Base-by-base conservation (phyloP, 371 early-diverging fungal genomes). In the Cladochytrium tenue region DNA sequence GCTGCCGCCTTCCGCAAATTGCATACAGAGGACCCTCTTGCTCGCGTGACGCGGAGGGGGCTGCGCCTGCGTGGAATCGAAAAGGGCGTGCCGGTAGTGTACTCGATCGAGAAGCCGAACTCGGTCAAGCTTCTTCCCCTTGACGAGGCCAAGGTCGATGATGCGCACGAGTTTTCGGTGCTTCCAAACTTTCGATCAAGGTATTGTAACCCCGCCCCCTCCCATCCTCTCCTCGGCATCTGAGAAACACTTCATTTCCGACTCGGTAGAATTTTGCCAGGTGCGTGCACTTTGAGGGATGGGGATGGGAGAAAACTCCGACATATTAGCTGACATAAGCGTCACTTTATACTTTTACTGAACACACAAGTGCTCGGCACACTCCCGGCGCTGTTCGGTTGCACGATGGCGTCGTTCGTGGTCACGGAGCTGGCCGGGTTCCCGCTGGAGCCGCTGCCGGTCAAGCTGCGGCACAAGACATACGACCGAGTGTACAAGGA, bases 351-450 rank as follows among this genome's bases (percentile, higher is more conserved):
- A 5, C 28, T 43, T 43, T n/a, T n/a, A n/a, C n/a, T n/a, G n/a
- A n/a, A n/a, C n/a, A n/a, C n/a, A n/a, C n/a, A 94, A 13, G 95
- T 96, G 5, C 73, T 97, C 26, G 95, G 92, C 30, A 93, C 96
- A 0, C 76, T 97, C 34, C 95, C 97, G 0, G 94, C 95, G 20
- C 89, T 96, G 76, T 97, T 95, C 80, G 97, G 96, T 23, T 90
- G 90, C 81, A 81, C 93, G 13, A 89, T 97, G 79, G 95, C 94
- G 2, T 89, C 93, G 0, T 88, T 90, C 67, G 90, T 93, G 15
- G 79, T 93, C 31, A 87, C 91, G 25, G 82, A 85, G 60, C 75
- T 97, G n/a, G 90, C 92, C 2, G 83, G 86, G 1, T 91, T 88
- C 73, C 83, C 86, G 20, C 84, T 88, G 7, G 89, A 92, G 33